Conservation (phyloP, 441 rosid genomes). For the Mallotus japonicus region DNA sequence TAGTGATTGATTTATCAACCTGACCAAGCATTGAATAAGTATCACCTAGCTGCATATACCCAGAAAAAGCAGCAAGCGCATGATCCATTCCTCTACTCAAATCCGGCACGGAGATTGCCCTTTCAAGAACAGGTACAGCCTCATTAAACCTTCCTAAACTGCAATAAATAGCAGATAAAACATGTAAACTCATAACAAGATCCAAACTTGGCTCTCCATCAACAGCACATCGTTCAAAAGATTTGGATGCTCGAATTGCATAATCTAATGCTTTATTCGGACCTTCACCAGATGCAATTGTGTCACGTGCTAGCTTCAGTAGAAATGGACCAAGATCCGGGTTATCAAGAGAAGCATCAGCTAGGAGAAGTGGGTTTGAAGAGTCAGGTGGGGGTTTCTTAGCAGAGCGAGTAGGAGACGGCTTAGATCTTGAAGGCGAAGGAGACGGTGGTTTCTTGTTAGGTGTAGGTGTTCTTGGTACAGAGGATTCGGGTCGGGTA, state of each 20-base stretch:
- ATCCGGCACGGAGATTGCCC: slow-evolving; percentile 78
- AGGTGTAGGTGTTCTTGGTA: slow-evolving; percentile 36
- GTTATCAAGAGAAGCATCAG: slow-evolving; percentile 79
- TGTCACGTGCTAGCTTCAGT: slow-evolving; percentile 83
- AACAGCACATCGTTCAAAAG: slow-evolving; percentile 78
- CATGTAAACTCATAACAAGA: slow-evolving; percentile 95
- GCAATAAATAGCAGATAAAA: slow-evolving; percentile 87
- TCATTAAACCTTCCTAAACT: slow-evolving; percentile 89
- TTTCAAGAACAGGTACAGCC: slow-evolving; percentile 80
- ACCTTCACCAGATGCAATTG: slow-evolving; percentile 92
- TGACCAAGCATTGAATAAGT: slow-evolving; percentile 92
- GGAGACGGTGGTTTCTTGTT: slow-evolving; percentile 39
- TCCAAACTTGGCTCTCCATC: slow-evolving; percentile 83
- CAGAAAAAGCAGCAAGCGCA: slow-evolving; percentile 90
- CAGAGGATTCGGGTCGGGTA: slow-evolving; percentile 41
- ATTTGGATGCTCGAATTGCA: slow-evolving; percentile 82
- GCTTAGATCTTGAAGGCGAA: slow-evolving; percentile 77
- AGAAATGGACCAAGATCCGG: slow-evolving; percentile 99
- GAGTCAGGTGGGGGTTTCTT: slow-evolving; percentile 75
- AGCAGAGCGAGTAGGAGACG: slow-evolving; percentile 66
- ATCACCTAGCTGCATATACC: slow-evolving; percentile 95
- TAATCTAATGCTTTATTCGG: slow-evolving; percentile 83
- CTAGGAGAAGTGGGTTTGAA: slow-evolving; percentile 31
- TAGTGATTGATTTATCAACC: slow-evolving; percentile 77
- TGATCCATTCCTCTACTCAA: slow-evolving; percentile 74